These are phyloP conservation scores for Nicotiana benthamiana DNA, from an alignment of 257 asterid species.

Conservation along the genomic window DNA sequence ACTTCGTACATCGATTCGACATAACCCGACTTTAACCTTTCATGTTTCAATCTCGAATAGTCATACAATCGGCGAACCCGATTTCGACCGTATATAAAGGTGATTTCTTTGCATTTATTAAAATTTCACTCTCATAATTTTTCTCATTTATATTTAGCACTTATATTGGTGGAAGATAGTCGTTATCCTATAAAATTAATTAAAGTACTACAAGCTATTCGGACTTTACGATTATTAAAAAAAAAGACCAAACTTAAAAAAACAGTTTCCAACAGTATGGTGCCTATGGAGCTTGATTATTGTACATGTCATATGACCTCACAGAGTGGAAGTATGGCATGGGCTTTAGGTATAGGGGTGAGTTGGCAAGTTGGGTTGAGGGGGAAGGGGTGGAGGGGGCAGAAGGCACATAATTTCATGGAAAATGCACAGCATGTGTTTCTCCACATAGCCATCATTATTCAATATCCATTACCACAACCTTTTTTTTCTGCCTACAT, in stretches of 20 bases:
- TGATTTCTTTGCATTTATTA: no score
- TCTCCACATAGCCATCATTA: neutral
- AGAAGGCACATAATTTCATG: constrained; percentile 3
- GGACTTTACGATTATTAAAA: no score
- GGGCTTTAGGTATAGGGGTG: neutral
- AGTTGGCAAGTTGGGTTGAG: neutral
- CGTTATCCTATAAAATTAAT: no score
- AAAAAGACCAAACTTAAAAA: neutral
- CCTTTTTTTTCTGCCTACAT: neutral
- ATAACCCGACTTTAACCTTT: no score
- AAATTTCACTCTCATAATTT: no score
- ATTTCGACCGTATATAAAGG: no score
- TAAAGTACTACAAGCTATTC: no score
- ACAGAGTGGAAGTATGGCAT: neutral
- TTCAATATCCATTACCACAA: neutral
- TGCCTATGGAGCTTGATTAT: neutral
- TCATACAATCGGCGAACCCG: no score
- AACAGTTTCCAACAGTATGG: neutral
- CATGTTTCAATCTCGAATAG: no score
- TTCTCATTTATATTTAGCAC: no score
- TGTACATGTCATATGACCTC: neutral
- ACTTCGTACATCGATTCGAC: no score
- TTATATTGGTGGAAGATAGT: no score
- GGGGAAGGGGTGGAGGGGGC: neutral
- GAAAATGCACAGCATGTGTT: constrained; percentile 4